A percentile compares a stretch with the other conserved stretches of the same genome.
Evolutionary conservation across 2,329 filamentous ascomycete genomes (phyloP).

Genomic region (Cordyceps farinosa): DNA sequence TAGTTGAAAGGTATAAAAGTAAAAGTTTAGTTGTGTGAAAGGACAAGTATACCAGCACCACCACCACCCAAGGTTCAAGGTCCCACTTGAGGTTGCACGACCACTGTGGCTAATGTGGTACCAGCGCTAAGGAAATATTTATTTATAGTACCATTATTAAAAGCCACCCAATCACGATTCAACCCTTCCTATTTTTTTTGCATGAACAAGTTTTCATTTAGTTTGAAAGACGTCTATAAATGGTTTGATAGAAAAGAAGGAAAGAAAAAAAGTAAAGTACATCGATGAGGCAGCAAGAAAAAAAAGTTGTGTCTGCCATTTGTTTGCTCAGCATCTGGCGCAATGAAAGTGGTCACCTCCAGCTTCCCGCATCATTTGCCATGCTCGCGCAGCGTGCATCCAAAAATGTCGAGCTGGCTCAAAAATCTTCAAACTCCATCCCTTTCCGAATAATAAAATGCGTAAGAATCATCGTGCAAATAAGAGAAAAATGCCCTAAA

Average conservation of each 20-base stretch:
- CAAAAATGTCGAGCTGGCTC: constrained; percentile 3
- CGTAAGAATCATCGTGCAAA: constrained; percentile 9
- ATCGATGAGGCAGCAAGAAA: constrained; percentile 7
- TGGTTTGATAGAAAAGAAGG: not conserved
- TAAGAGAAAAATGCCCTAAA: constrained; percentile 7
- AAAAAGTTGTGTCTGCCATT: not conserved
- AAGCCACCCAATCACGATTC: too few species aligned
- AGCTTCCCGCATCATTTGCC: not conserved
- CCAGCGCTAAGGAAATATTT: not conserved
- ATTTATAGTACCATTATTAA: not conserved
- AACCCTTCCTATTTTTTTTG: not conserved
- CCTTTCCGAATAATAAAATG: constrained; percentile 7
- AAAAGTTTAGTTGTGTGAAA: not conserved
- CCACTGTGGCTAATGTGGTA: not conserved
- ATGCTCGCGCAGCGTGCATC: constrained; percentile 5
- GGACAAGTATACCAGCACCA: constrained; percentile 11
- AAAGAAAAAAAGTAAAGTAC: constrained; percentile 11
- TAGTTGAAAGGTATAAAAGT: not conserved
- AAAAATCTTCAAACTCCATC: constrained; percentile 8
- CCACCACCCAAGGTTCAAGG: not conserved
- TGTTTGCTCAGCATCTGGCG: not conserved
- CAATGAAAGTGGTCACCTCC: not conserved
- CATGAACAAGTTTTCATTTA: not conserved
- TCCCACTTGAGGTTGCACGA: not conserved
- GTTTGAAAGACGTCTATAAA: constrained; percentile 9